These are phyloP conservation scores for Abortiporus biennis DNA, from an alignment of 1,284 basidiomycete species.

Conservation along the genomic window DNA sequence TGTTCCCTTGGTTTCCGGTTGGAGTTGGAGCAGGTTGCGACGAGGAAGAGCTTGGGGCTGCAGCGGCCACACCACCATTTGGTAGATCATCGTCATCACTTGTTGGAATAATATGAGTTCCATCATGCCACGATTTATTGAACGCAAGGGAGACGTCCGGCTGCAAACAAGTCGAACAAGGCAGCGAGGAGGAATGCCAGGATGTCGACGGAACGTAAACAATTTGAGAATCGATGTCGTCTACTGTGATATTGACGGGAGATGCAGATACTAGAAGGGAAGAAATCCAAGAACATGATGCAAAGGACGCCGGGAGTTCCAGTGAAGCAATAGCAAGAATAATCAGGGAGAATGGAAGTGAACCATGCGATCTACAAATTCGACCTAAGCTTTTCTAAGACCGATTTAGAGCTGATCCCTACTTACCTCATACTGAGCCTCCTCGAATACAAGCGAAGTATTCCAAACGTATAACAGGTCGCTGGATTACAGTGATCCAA, in stretches of 20 bases:
- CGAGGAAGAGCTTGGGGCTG: slow-evolving; percentile 1
- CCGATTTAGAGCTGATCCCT: no score
- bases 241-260: slow-evolving; percentile 34
- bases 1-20: slow-evolving; percentile 10
- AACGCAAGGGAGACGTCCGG: slow-evolving; percentile 24
- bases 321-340: background rate
- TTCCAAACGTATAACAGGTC: no score
- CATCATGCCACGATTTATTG: slow-evolving; percentile 36
- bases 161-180: slow-evolving; percentile 30
- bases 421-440: no score
- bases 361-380: background rate
- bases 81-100: slow-evolving; percentile 22
- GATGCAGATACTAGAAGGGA: slow-evolving; percentile 6
- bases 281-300: background rate
- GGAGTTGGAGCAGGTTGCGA: slow-evolving; percentile 7
- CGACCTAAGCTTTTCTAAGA: no score
- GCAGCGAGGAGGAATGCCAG: slow-evolving; percentile 31
- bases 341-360: background rate
- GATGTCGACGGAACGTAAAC: slow-evolving; percentile 32
- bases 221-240: slow-evolving; percentile 37
- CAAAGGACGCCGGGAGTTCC: background rate
- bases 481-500: no score
- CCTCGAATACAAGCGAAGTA: no score
- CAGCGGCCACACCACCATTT: slow-evolving; percentile 4
- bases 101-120: slow-evolving; percentile 28